These are phyloP conservation scores for Tritrichomonas musculus DNA, from an alignment of 208 protist species.

Conservation along the genomic window DNA sequence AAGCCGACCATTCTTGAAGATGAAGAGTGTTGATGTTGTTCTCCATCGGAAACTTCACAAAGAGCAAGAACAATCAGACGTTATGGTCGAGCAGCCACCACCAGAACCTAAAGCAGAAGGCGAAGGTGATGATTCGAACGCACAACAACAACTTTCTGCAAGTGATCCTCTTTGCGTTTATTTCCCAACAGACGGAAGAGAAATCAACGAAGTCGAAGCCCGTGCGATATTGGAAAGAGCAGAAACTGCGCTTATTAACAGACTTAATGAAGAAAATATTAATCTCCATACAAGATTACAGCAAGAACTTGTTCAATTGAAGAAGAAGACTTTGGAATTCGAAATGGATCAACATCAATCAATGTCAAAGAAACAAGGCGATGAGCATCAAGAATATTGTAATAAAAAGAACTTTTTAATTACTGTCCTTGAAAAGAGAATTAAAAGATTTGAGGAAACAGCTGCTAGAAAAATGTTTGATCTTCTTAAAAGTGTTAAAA, in stretches of 20 bases:
- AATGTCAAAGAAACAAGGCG: background rate
- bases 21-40: constrained; percentile 16
- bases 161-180: constrained; percentile 1
- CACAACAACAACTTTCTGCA: background rate
- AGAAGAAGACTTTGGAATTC: background rate
- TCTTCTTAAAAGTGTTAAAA: background rate
- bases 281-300: background rate
- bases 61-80: background rate
- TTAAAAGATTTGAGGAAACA: background rate
- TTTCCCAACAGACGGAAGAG: background rate
- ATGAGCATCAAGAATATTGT: background rate
- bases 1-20: constrained; percentile 4
- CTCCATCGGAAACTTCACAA: background rate
- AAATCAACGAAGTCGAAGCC: background rate
- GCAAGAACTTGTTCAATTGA: background rate
- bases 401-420: background rate
- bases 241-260: background rate
- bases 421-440: constrained; percentile 4
- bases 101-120: constrained; percentile 17
- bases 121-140: background rate
- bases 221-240: background rate
- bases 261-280: background rate
- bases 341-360: constrained; percentile 32
- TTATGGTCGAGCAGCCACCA: constrained; percentile 5
- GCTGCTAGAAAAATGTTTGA: background rate